Evolutionary conservation across 768 basidiomycete species (phyloP), one percentile per base, ranked within the genome.

Genomic region (Mycena rosella): DNA sequence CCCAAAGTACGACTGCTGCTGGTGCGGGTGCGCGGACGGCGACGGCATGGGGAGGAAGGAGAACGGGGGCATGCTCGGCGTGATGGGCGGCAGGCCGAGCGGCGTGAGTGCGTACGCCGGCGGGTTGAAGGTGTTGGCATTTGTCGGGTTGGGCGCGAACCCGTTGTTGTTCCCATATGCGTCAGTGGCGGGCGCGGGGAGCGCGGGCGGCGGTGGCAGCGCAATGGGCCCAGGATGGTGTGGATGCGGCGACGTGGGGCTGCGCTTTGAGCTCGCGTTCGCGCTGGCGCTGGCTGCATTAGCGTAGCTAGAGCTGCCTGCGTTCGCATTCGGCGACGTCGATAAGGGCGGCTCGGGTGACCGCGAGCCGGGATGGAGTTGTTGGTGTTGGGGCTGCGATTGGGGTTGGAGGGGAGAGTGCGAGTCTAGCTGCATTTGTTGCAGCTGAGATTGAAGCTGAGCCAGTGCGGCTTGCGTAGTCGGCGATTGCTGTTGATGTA

Each of bases 11-110:
- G 52, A 45, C 13, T 63, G 67, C 49, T 40, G 69, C n/a, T 56
- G 60, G 38, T 51, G 68, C 22, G 53, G 58, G 36, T 40, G 57
- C 38, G 59, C 34, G n/a, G 45, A 36, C 45, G 67, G 70, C 58
- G 60, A 59, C 40, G 72, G 72, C 59, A 65, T 63, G 44, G 88
- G 85, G 40, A 91, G 83, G 78, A 98, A 96, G 15, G 89, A 91
- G 80, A 98, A 99, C 7, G 95, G 90, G 1, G 97, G 97, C 96
- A 99, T 98, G 67, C 92, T 93, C 0, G 96, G 96, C n/a, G 96
- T 98, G 74, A 98, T 95, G 2, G 94, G 92, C 17, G 94, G 93
- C n/a, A 96, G 81, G 0, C 93, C 92, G 69, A 90, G 88, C n/a
- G 91, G 91, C 13, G 92, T 94, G 68, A 90, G 83, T 34, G 82